A percentile compares a stretch with the other conserved stretches of the same genome.
Evolutionary conservation across 257 asterid genomes (phyloP).

Genomic region (Oldenlandia corymbosa): DNA sequence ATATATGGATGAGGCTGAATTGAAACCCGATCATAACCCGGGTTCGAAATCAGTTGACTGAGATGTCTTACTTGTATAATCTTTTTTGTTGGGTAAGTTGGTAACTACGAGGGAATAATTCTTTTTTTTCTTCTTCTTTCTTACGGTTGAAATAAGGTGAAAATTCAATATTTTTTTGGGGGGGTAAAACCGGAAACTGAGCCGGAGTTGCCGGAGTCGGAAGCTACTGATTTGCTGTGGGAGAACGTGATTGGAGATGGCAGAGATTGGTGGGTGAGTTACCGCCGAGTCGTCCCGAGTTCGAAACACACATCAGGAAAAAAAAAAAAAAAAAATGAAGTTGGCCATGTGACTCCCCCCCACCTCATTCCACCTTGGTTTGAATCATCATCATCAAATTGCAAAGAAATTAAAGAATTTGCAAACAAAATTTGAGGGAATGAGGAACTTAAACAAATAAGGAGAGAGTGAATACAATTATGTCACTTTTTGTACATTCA

Average conservation of each 20-base stretch:
- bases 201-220: conserved; percentile 4
- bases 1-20: conserved; percentile 5
- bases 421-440: neutral
- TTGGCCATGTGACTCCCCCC: conserved; percentile 1
- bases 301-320: too few species aligned
- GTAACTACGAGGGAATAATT: neutral
- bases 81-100: conserved; percentile 7
- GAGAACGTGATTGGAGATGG: conserved; percentile 29
- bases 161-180: neutral
- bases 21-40: neutral
- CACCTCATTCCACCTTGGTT: conserved; percentile 1
- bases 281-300: conserved; percentile 34
- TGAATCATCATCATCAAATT: too few species aligned
- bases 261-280: conserved; percentile 25
- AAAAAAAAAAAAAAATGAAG: neutral
- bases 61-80: neutral
- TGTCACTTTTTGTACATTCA: conserved; percentile 14
- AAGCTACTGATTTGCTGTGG: conserved; percentile 13
- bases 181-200: neutral
- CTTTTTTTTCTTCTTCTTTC: neutral
- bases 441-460: conserved; percentile 12
- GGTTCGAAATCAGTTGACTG: too few species aligned
- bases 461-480: conserved; percentile 1
- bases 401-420: too few species aligned
- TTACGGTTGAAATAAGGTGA: neutral